Evolutionary conservation across 345 rosid species (phyloP).

Genomic region (rapeseed (Brassica napus)): DNA sequence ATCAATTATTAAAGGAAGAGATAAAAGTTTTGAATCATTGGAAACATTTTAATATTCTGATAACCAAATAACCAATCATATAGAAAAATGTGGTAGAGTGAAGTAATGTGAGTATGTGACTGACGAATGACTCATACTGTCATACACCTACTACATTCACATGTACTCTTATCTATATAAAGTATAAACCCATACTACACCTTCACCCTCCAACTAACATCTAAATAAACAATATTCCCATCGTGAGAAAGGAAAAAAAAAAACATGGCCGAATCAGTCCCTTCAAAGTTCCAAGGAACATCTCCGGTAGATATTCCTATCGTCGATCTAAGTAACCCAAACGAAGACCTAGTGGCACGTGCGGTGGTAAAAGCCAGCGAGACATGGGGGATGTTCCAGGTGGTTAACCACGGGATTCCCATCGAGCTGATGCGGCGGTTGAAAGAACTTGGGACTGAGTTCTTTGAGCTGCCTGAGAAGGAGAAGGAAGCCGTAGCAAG

Average conservation of each 20-base stretch:
- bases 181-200: not conserved
- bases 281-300: not conserved
- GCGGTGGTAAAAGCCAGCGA: slow-evolving; percentile 45
- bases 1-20: not conserved
- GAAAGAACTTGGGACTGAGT: slow-evolving; percentile 50
- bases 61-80: not conserved
- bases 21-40: not conserved
- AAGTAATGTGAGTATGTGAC: not conserved
- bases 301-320: slow-evolving; percentile 25
- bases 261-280: not conserved
- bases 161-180: not conserved
- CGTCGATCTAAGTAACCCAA: slow-evolving; percentile 42
- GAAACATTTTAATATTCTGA: no score
- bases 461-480: slow-evolving; percentile 58
- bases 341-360: slow-evolving; percentile 31
- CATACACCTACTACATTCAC: not conserved
- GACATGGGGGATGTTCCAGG: slow-evolving; percentile 48
- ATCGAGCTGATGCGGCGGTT: slow-evolving; percentile 44
- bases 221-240: not conserved
- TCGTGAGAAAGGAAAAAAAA: not conserved
- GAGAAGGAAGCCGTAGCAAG: slow-evolving; percentile 57
- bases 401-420: slow-evolving; percentile 45
- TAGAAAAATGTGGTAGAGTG: not conserved
- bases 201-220: not conserved
- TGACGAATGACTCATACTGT: not conserved